Base-by-base conservation (phyloP, 495 filamentous ascomycete species). In the Aspergillus ostianus region DNA sequence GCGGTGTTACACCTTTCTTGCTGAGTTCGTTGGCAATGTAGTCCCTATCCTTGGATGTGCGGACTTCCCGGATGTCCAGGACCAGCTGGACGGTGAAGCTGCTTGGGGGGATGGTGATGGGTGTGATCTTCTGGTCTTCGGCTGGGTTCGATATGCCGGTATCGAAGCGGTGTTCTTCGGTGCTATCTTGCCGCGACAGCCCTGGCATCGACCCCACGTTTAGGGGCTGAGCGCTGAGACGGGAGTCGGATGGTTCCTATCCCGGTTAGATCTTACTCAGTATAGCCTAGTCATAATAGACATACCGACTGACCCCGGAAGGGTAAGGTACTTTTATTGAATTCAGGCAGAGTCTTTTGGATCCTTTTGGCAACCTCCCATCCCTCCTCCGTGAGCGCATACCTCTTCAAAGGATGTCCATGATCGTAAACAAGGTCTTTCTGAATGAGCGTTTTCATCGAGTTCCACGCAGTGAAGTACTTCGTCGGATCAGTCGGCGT, bases 401-500 rank as follows among this genome's bases (percentile, higher is more conserved):
- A 95, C 62, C 82, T 87, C 53, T 85, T 78, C 15, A 85, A 70
- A 1, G 90, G 90, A 27, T 87, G 79, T 1, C 90, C 88, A 45
- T 84, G 82, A 54, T 89, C 84, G 59, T 86, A 87, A 0, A 93
- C 89, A 10, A 92, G 76, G 47, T 92, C 90, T 70, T 93, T 92
- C 27, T 85, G 76, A 2, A 86, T 64, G 27, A 94, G 74, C 0
- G 87, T 90, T 64, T 90, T 92, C 84, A 95, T 95, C 0, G 89
- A 90, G 66, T 81, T 87, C 91, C 91, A 95, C 0, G 90, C 91
- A 2, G 90, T 94, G 62, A 90, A 91, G 66, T 81, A 89, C 63
- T 84, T 89, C 6, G 77, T 86, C 3, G 87, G 75, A 53, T 92
- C 86, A 10, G 75, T 73, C 6, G 89, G 87, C 1, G 83, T 84